Percentiles rank a stretch among this genome's conserved stretches.
These are phyloP conservation scores for Bolboschoenus planiculmis DNA, from an alignment of 176 grass and related monocot species.

Conservation along the genomic window DNA sequence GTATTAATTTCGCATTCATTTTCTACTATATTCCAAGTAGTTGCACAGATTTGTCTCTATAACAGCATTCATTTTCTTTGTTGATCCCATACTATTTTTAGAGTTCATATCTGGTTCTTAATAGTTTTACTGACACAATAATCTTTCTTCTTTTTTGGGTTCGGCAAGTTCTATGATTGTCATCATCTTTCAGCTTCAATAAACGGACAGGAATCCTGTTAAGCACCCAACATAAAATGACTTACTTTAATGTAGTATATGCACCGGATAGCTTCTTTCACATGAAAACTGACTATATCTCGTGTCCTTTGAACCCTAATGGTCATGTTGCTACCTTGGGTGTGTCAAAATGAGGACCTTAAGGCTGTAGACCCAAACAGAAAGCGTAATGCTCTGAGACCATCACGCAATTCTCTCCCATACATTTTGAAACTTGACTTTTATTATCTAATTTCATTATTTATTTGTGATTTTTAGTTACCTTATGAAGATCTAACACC, in stretches of 20 bases:
- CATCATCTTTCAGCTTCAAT: background rate
- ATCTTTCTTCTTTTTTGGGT: background rate
- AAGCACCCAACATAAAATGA: background rate
- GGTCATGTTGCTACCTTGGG: background rate
- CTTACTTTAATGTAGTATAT: background rate
- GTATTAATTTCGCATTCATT: background rate
- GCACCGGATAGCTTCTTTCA: background rate
- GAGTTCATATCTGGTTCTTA: background rate
- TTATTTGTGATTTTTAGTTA: slow-evolving; percentile 36
- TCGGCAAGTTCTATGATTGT: background rate
- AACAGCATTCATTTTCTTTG: background rate
- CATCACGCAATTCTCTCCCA: background rate
- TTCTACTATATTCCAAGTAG: background rate
- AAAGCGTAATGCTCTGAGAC: background rate
- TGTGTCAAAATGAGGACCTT: background rate
- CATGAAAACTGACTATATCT: background rate
- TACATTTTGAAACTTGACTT: background rate
- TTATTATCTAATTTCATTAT: background rate
- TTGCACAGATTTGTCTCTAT: background rate
- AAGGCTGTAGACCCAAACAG: background rate
- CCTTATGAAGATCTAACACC: slow-evolving; percentile 81
- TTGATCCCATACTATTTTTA: background rate
- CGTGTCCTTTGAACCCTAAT: background rate
- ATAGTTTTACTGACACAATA: background rate
- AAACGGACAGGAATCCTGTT: background rate